Evolutionary conservation across 2,329 filamentous ascomycete genomes (phyloP).

Genomic region (Cytospora chrysosperma): DNA sequence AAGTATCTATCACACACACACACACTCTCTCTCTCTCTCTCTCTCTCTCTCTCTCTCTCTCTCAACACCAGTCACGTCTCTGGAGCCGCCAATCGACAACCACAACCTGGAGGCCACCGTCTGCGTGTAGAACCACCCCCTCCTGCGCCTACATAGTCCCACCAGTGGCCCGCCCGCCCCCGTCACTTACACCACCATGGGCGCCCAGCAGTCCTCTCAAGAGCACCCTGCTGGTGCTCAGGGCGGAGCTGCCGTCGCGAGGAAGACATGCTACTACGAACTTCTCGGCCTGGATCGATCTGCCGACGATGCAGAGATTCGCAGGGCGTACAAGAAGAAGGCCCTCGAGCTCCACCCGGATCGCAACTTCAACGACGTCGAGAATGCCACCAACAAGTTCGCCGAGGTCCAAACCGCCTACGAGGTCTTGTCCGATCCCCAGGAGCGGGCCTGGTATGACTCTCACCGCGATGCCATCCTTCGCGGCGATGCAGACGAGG

Average conservation of each 20-base stretch:
- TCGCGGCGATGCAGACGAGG: conserved; percentile 57
- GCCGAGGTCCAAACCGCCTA: conserved; percentile 92
- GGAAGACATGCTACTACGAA: conserved; percentile 82
- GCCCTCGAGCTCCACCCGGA: conserved; percentile 94
- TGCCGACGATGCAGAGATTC: conserved; percentile 87
- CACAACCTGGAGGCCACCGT: background rate
- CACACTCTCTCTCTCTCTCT: too few species aligned
- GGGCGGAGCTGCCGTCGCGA: conserved; percentile 29
- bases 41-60: too few species aligned
- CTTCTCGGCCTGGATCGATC: conserved; percentile 70
- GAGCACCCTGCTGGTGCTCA: conserved; percentile 28
- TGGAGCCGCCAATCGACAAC: too few species aligned
- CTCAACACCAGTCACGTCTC: too few species aligned
- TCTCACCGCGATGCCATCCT: conserved; percentile 86
- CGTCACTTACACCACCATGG: conserved; percentile 40
- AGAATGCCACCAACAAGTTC: conserved; percentile 80
- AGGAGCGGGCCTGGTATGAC: conserved; percentile 97
- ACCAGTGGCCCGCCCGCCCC: background rate
- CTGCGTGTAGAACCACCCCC: background rate
- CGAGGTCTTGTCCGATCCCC: conserved; percentile 91
- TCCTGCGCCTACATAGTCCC: background rate
- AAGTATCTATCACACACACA: too few species aligned
- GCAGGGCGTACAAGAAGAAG: conserved; percentile 87
- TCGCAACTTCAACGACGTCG: conserved; percentile 83
- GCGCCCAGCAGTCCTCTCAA: conserved; percentile 54